Percentiles rank a stretch among this genome's conserved stretches.
These are phyloP conservation scores for Talaromyces thailandensis DNA, from an alignment of 495 filamentous ascomycete species.

Conservation along the genomic window DNA sequence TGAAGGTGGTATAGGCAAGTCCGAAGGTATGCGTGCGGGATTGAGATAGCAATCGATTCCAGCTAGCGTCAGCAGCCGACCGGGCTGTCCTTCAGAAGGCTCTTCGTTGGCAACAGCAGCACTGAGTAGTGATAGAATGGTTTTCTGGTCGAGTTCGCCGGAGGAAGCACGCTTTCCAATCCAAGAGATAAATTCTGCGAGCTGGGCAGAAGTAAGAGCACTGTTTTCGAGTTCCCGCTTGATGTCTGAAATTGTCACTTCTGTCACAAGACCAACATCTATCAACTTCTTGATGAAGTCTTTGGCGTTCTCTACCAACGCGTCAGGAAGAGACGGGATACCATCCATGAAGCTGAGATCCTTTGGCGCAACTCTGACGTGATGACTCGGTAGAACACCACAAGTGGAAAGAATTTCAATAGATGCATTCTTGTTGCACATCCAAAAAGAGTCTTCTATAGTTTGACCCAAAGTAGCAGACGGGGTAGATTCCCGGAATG, in stretches of 20 bases:
- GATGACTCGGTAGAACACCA: conserved; percentile 68
- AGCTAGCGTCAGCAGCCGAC: conserved; percentile 65
- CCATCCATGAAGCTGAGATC: conserved; percentile 82
- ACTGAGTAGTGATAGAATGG: conserved; percentile 58
- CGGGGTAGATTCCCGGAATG: conserved; percentile 81
- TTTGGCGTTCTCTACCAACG: conserved; percentile 50
- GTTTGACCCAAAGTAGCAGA: conserved; percentile 67
- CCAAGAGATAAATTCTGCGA: conserved; percentile 78
- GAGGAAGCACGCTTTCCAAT: conserved; percentile 54
- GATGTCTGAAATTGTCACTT: conserved; percentile 81
- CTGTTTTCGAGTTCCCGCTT: conserved; percentile 66
- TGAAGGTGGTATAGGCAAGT: conserved; percentile 72
- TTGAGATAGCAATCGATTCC: conserved; percentile 66
- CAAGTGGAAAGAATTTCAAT: conserved; percentile 84
- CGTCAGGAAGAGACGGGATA: conserved; percentile 79
- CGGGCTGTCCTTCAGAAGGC: conserved; percentile 46
- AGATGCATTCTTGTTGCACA: conserved; percentile 63
- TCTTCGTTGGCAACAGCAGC: conserved; percentile 72
- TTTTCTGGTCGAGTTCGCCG: conserved; percentile 56
- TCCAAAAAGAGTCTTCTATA: conserved; percentile 94
- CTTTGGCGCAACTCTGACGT: conserved; percentile 71
- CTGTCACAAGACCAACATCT: conserved; percentile 69
- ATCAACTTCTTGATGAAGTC: conserved; percentile 69
- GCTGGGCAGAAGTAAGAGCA: conserved; percentile 64
- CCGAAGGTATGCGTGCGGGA: conserved; percentile 63